Percentiles rank a stretch among this genome's conserved stretches.
Conservation (phyloP, 805 yeast species). For the Clavispora carvajalis region DNA sequence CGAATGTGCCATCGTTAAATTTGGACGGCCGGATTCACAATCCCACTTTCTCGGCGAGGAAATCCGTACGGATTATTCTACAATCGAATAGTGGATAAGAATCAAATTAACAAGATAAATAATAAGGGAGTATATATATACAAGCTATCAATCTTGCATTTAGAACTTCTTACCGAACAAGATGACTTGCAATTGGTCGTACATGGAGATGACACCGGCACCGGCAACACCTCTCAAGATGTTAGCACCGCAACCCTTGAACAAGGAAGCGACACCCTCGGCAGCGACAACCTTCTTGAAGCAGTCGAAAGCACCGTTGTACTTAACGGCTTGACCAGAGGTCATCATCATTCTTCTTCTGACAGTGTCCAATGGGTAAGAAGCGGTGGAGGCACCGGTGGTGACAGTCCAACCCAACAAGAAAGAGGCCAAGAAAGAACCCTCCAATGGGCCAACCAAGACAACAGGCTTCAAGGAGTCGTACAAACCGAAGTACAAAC, state of each 20-base stretch:
- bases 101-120: slow-evolving; percentile 10
- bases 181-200: slow-evolving; percentile 94
- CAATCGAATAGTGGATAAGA: neutral
- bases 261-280: slow-evolving; percentile 89
- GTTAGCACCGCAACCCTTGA: slow-evolving; percentile 99
- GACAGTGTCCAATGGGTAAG: slow-evolving; percentile 98
- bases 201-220: slow-evolving; percentile 98
- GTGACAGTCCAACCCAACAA: slow-evolving; percentile 96
- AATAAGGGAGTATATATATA: slow-evolving; percentile 15
- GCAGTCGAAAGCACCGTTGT: slow-evolving; percentile 92
- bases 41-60: too few relatives aligned
- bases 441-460: slow-evolving; percentile 90
- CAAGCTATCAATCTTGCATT: slow-evolving; percentile 13
- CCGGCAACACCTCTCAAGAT: slow-evolving; percentile 99
- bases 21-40: too few relatives aligned
- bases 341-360: slow-evolving; percentile 99
- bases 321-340: slow-evolving; percentile 97
- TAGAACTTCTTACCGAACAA: slow-evolving; percentile 90
- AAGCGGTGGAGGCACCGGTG: slow-evolving; percentile 97
- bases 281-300: slow-evolving; percentile 88
- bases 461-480: slow-evolving; percentile 95
- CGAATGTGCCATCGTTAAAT: too few relatives aligned
- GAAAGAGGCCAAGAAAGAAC: slow-evolving; percentile 93
- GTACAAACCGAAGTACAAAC: slow-evolving; percentile 96
- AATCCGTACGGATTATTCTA: too few relatives aligned